phyloP scores from a whole-genome alignment of 2,329 filamentous ascomycete species.

The Xylariaceae sp. region DNA sequence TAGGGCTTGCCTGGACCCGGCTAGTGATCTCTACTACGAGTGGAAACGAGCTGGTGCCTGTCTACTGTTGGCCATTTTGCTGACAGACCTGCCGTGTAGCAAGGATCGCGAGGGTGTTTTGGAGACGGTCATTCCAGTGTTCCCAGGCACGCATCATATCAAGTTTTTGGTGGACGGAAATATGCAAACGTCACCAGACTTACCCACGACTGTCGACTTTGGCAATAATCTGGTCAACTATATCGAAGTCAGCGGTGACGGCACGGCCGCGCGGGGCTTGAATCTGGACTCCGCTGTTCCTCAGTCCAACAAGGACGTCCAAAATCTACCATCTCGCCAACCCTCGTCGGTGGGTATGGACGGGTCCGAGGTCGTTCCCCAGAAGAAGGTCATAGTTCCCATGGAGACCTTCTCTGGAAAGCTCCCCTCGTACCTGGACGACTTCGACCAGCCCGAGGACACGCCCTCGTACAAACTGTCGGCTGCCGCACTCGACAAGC shows the following conservation, averaged over 20 bases:
- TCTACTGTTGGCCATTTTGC: too few species aligned
- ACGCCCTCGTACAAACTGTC: slow-evolving; percentile 67
- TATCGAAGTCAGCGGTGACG: slow-evolving; percentile 72
- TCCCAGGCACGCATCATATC: slow-evolving; percentile 91
- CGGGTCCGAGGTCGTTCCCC: slow-evolving; percentile 26
- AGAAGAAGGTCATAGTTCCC: slow-evolving; percentile 48
- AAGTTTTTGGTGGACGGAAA: slow-evolving; percentile 93
- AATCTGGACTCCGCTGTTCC: slow-evolving; percentile 22
- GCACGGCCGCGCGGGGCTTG: slow-evolving; percentile 18
- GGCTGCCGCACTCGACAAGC: slow-evolving; percentile 64
- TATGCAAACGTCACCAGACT: slow-evolving; percentile 78
- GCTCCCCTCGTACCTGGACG: slow-evolving; percentile 77
- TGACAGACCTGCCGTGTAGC: slow-evolving; percentile 25
- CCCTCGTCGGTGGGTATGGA: slow-evolving; percentile 29
- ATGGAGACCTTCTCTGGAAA: slow-evolving; percentile 59
- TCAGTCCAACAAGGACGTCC: slow-evolving; percentile 21
- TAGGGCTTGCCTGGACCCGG: too few species aligned
- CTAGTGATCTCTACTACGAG: too few species aligned
- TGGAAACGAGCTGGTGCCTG: too few species aligned
- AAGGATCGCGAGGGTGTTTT: slow-evolving; percentile 56
- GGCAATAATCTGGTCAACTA: slow-evolving; percentile 98
- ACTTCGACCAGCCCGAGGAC: slow-evolving; percentile 81
- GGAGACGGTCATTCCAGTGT: slow-evolving; percentile 71
- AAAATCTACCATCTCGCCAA: slow-evolving; percentile 24
- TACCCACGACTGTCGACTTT: slow-evolving; percentile 94